Conservation (phyloP, 1,139 yeast species). For the Yamadazyma atmosphaerica region DNA sequence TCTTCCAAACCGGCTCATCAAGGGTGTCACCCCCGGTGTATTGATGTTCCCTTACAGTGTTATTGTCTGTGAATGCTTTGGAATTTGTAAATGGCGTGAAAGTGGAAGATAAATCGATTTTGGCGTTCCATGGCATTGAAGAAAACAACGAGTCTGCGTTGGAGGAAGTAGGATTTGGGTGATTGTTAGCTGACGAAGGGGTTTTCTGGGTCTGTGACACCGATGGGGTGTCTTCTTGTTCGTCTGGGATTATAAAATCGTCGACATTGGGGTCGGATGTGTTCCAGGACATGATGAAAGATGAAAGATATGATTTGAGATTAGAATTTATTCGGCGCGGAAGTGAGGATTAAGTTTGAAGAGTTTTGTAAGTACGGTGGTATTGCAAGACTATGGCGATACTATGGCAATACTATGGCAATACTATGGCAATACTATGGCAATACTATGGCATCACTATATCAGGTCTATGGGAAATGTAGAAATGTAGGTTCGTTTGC, state of each 20-base stretch:
- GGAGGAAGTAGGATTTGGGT: too few species aligned
- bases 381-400: too few species aligned
- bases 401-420: too few species aligned
- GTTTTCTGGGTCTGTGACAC: conserved; percentile 7
- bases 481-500: too few species aligned
- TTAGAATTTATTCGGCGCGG: too few species aligned
- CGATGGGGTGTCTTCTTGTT: conserved; percentile 9
- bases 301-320: too few species aligned
- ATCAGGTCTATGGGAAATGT: too few species aligned
- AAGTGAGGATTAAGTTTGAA: background rate
- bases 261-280: conserved; percentile 18
- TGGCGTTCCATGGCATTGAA: conserved; percentile 23
- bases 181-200: too few species aligned
- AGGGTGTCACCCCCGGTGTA: conserved; percentile 83
- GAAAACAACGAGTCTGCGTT: conserved; percentile 3
- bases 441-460: background rate
- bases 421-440: background rate
- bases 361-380: too few species aligned
- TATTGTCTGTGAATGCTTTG: conserved; percentile 40
- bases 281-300: conserved; percentile 15
- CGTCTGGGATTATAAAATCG: conserved; percentile 31
- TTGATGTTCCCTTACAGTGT: conserved; percentile 65
- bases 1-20: conserved; percentile 76
- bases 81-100: conserved; percentile 38
- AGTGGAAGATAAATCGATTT: conserved; percentile 40